A percentile compares a stretch with the other conserved stretches of the same genome.
These are phyloP conservation scores for Pholiota adiposa DNA, from an alignment of 1,284 basidiomycete genomes.

Conservation along the genomic window DNA sequence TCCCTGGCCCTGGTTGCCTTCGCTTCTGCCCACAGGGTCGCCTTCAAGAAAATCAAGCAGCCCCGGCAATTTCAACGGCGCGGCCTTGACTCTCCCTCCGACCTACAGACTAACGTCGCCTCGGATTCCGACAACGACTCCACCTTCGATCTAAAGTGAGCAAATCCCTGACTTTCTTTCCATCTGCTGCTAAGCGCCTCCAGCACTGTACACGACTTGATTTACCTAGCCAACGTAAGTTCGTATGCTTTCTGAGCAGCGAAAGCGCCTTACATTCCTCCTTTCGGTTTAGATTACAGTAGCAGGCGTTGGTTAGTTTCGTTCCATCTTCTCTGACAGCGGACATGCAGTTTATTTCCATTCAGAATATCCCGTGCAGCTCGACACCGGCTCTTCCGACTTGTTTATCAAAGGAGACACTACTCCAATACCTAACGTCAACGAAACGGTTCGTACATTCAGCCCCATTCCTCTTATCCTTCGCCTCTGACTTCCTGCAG, in stretches of 20 bases:
- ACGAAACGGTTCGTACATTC: slow-evolving; percentile 51
- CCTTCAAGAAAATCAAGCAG: slow-evolving; percentile 44
- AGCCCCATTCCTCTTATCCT: not conserved
- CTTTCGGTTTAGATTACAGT: slow-evolving; percentile 56
- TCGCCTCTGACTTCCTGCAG: slow-evolving; percentile 31
- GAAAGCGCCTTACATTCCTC: slow-evolving; percentile 1
- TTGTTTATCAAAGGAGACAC: slow-evolving; percentile 68
- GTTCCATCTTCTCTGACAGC: slow-evolving; percentile 3
- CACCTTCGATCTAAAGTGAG: slow-evolving; percentile 48
- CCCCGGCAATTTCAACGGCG: slow-evolving; percentile 34
- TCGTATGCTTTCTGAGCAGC: slow-evolving; percentile 4
- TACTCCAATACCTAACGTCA: slow-evolving; percentile 55
- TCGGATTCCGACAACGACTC: slow-evolving; percentile 32
- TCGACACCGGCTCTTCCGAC: slow-evolving; percentile 84
- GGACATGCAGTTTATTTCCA: not conserved
- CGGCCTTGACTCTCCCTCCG: slow-evolving; percentile 26
- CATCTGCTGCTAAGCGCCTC: slow-evolving; percentile 9
- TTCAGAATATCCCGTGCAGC: slow-evolving; percentile 67
- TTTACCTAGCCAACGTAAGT: slow-evolving; percentile 76
- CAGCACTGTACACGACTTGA: slow-evolving; percentile 72
- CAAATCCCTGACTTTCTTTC: slow-evolving; percentile 5
- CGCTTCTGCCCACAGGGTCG: slow-evolving; percentile 41
- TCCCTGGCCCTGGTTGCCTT: slow-evolving; percentile 32
- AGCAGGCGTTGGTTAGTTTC: slow-evolving; percentile 56
- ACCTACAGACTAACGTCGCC: slow-evolving; percentile 34